Conservation (phyloP, 177 flowering plant species). For the Vitis hybrid region DNA sequence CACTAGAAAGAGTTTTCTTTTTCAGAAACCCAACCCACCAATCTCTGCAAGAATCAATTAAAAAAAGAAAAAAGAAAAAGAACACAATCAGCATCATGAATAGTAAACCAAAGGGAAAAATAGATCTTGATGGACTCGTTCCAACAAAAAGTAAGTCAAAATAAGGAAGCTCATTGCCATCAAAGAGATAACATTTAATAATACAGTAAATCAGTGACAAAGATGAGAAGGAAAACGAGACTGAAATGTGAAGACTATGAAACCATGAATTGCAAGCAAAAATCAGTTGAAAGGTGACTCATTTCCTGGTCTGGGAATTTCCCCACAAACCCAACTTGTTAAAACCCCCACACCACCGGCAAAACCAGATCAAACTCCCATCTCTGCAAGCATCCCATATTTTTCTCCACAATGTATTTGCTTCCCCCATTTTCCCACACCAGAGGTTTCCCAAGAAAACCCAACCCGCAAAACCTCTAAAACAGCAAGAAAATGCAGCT, state of each 20-base stretch:
- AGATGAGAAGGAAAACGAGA: not conserved
- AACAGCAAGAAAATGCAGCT: slow-evolving; percentile 12
- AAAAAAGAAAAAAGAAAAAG: too few species aligned
- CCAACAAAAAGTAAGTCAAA: not conserved
- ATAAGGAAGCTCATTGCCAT: not conserved
- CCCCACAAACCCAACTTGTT: not conserved
- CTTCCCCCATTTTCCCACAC: not conserved
- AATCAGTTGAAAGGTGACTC: not conserved
- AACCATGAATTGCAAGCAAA: not conserved
- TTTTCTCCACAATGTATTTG: not conserved
- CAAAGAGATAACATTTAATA: too few species aligned
- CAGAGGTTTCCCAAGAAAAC: slow-evolving; percentile 5
- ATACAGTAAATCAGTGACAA: not conserved
- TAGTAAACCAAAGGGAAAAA: not conserved
- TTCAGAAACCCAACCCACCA: slow-evolving; percentile 4
- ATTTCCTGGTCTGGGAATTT: not conserved
- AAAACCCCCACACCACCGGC: not conserved
- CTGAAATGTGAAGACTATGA: not conserved
- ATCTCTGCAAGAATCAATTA: slow-evolving; percentile 3
- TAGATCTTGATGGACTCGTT: slow-evolving; percentile 12
- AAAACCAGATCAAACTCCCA: slow-evolving; percentile 11
- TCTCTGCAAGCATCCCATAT: not conserved
- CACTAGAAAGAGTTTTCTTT: too few species aligned
- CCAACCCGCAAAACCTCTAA: not conserved
- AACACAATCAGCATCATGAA: not conserved